phyloP scores from a whole-genome alignment of 371 early-diverging fungal genomes.

The Mortierella sp. region DNA sequence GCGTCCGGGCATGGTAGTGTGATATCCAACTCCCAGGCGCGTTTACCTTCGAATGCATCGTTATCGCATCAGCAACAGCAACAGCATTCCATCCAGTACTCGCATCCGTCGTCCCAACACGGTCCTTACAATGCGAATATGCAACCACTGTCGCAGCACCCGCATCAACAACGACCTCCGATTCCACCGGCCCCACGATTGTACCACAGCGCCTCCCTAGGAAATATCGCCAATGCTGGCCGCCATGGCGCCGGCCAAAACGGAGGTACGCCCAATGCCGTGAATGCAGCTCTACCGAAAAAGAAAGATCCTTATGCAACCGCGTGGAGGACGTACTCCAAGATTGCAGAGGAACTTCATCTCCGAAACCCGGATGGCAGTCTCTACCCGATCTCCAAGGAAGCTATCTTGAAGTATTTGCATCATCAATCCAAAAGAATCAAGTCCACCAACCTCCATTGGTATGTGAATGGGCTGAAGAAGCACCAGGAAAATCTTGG shows the following conservation, averaged over 20 bases:
- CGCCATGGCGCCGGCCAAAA: slow-evolving; percentile 2
- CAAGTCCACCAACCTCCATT: slow-evolving; percentile 51
- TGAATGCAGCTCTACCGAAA: slow-evolving; percentile 20
- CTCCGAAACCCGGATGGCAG: slow-evolving; percentile 42
- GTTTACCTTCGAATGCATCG: neutral
- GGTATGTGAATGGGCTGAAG: slow-evolving; percentile 53
- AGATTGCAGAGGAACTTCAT: slow-evolving; percentile 47
- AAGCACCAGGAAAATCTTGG: slow-evolving; percentile 52
- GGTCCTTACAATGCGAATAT: slow-evolving; percentile 9
- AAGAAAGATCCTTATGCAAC: slow-evolving; percentile 53
- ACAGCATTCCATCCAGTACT: slow-evolving; percentile 12
- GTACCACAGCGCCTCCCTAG: slow-evolving; percentile 44
- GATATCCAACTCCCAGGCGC: neutral
- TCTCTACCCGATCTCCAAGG: slow-evolving; percentile 48
- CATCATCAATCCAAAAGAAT: slow-evolving; percentile 50
- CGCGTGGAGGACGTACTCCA: slow-evolving; percentile 52
- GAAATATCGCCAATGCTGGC: slow-evolving; percentile 28
- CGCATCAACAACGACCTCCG: slow-evolving; percentile 36
- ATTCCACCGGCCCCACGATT: slow-evolving; percentile 36
- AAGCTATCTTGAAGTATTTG: slow-evolving; percentile 48
- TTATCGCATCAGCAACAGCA: slow-evolving; percentile 2
- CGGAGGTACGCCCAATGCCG: neutral
- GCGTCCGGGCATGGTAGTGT: slow-evolving; percentile 7
- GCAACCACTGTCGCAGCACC: slow-evolving; percentile 13
- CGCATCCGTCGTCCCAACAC: slow-evolving; percentile 13